Evolutionary conservation across 371 early-diverging fungal genomes (phyloP), one percentile per base, ranked within the genome.

Genomic region (Haplosporangium sp.): DNA sequence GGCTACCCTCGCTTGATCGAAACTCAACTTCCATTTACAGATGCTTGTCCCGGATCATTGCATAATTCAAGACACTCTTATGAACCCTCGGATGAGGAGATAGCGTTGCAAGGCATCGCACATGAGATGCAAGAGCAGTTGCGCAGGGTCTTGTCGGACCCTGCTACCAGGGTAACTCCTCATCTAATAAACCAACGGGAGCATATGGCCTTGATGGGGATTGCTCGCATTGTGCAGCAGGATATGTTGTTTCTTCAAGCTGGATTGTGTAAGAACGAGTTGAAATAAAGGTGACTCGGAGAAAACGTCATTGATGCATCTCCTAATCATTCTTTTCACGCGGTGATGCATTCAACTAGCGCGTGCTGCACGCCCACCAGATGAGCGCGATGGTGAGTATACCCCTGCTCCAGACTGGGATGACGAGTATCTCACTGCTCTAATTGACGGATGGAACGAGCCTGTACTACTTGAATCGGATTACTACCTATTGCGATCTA

Each of bases 331-430:
- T 18, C 16, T 38, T 48, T 12, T 48, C 21, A 14, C 11, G 14
- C 29, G 0, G 21, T 38, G 6, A 20, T 9, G 4, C 51, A 6
- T n/a, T 23, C 14, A 14, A 10, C 18, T 23, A 62, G 73, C 40
- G 37, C 37, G 59, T 14, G 63, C 60, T 1, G 67, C 67, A 20
- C 55, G 73, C 12, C 73, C 73, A 12, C 73, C 73, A 14, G 63
- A 73, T 54, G 62, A 63, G 38, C 63, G 67, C 8, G 73, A 67
- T 42, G 57, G 59, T 0, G 54, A 52, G 0, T 67, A 50, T 23
- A 21, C n/a, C 1, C 55, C 67, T 18, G 63, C 67, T 12, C 73
- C 67, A 37, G 67, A 67, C 59, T 73, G 73, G 73, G 63, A 73
- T 14, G 36, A 14, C 8, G 59, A 47, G 12, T 73, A 62, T 36